Conservation (phyloP, 176 grass and related monocot genomes). For the Urochloa ruziziensis region DNA sequence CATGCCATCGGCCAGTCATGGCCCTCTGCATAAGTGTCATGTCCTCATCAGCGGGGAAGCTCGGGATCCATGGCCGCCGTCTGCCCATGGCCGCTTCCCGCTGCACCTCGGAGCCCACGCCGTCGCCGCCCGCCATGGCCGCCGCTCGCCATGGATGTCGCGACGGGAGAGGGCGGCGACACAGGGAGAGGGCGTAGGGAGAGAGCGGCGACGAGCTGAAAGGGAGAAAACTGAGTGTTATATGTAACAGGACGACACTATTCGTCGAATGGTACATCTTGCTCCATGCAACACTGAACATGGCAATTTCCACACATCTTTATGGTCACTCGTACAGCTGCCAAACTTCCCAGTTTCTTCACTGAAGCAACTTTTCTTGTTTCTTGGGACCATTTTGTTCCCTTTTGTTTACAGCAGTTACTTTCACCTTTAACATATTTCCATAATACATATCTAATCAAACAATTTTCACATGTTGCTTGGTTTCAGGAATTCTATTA, state of each 20-base stretch:
- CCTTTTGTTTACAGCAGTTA: not conserved
- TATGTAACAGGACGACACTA: not conserved
- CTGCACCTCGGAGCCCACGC: no score
- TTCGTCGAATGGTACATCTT: not conserved
- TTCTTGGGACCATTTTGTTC: not conserved
- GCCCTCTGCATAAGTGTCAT: no score
- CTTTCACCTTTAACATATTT: not conserved
- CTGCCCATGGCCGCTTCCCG: no score
- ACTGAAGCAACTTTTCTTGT: not conserved
- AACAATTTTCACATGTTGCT: conserved; percentile 1
- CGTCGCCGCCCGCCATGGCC: no score
- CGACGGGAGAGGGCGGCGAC: no score
- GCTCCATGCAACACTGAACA: not conserved
- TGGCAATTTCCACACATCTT: not conserved
- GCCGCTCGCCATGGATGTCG: no score
- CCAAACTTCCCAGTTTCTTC: not conserved
- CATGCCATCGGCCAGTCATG: no score
- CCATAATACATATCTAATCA: not conserved
- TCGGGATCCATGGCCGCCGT: no score
- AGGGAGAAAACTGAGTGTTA: conserved; percentile 1
- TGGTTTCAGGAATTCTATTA: conserved; percentile 19
- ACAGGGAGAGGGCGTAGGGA: no score
- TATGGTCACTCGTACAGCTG: not conserved
- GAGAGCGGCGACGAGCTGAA: no score
- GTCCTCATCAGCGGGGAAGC: no score